These are phyloP conservation scores for Strobilomyces dryophilus DNA, from an alignment of 768 basidiomycete species.

Conservation along the genomic window DNA sequence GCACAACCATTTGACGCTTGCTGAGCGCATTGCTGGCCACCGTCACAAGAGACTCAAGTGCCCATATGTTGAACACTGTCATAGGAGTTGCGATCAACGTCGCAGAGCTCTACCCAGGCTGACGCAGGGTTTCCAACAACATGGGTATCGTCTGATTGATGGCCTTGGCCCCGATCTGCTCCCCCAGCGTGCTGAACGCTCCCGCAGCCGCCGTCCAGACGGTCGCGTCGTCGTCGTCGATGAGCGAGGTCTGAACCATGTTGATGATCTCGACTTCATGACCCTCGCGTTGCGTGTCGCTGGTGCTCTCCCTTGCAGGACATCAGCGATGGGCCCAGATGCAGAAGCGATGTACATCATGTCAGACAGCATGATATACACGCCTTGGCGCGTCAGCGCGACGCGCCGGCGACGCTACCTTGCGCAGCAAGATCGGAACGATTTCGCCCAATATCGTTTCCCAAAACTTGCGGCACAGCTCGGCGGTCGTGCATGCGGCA, in stretches of 20 bases:
- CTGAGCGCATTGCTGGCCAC: slow-evolving; percentile 92
- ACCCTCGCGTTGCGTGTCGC: slow-evolving; percentile 78
- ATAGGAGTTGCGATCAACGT: slow-evolving; percentile 88
- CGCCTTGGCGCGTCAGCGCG: slow-evolving; percentile 70
- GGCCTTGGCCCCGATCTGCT: slow-evolving; percentile 83
- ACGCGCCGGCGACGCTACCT: slow-evolving; percentile 58
- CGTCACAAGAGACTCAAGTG: slow-evolving; percentile 84
- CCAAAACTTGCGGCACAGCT: slow-evolving; percentile 93
- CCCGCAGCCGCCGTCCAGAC: slow-evolving; percentile 89
- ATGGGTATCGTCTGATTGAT: slow-evolving; percentile 98
- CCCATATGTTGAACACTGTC: slow-evolving; percentile 92
- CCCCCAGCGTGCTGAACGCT: slow-evolving; percentile 89
- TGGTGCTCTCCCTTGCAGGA: slow-evolving; percentile 66
- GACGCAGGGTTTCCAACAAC: slow-evolving; percentile 84
- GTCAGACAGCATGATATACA: slow-evolving; percentile 83
- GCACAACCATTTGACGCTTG: slow-evolving; percentile 71
- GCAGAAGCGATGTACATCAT: slow-evolving; percentile 58
- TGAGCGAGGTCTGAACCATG: slow-evolving; percentile 78
- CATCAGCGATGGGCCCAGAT: slow-evolving; percentile 40
- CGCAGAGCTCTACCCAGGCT: slow-evolving; percentile 89
- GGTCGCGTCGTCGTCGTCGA: slow-evolving; percentile 80
- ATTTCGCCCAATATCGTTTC: slow-evolving; percentile 86
- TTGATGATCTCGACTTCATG: slow-evolving; percentile 86
- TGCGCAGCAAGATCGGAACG: slow-evolving; percentile 68
- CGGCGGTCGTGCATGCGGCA: slow-evolving; percentile 80